Evolutionary conservation across 129 eudicot species (phyloP), one percentile per base, ranked within the genome.

Genomic region (Silybum marianum): DNA sequence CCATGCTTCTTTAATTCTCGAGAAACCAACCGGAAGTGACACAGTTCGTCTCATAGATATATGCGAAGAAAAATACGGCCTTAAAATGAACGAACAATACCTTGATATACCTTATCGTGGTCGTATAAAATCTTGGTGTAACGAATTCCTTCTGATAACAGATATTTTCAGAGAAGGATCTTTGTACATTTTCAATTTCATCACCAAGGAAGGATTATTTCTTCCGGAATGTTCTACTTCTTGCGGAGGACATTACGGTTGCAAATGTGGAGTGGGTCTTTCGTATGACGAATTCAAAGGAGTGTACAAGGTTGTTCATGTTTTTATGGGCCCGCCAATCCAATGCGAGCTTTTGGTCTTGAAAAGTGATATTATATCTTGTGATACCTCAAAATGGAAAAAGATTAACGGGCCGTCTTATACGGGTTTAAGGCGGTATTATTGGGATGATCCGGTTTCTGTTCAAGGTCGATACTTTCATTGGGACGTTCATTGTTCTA

Each of bases 281-380:
- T 80, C 81, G 0, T 86, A 73, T 63, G 86, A 86, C 71, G 16
- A 69, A 74, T 78, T 82, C 39, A 78, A 70, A 16, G 71, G 82
- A 68, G 63, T 86, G 6, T 78, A 82, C 73, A 82, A 82, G 63
- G 77, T 86, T 34, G 82, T 86, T 63, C 89, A 86, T 71, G 86
- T 82, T 22, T 82, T 38, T 71, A 73, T 10, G 25, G 86, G 81
- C 36, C 83, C 78, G 51, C 44, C 79, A 9, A 14, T 86, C 14
- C 71, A 82, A 40, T 86, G 86, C 42, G 89, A 86, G 81, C 28
- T 86, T 14, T 63, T 86, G 19, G 75, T 40, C 22, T 44, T 86
- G 10, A 63, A 82, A 69, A 23, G 75, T 63, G 30, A 70, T 67
- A 22, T 26, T 10, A 7, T 26, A 42, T 42, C 72, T 70, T 44